Percentiles rank a stretch among this genome's conserved stretches.
phyloP scores from a whole-genome alignment of 2,329 filamentous ascomycete genomes.

The Fusarium sp. region DNA sequence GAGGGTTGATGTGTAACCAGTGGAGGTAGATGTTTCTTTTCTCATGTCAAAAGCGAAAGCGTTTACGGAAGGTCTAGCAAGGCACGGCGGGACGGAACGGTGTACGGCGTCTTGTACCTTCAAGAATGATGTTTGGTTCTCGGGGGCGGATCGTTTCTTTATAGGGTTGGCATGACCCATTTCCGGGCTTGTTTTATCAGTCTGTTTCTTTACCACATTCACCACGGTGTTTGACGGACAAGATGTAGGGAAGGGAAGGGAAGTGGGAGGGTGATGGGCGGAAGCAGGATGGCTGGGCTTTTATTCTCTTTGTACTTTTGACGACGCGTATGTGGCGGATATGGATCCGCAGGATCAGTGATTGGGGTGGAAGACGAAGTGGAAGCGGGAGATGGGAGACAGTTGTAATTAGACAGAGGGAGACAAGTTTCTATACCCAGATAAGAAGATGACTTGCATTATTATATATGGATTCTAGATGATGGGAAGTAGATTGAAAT shows the following conservation, averaged over 20 bases:
- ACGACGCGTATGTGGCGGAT: slow-evolving; percentile 49
- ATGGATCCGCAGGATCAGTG: slow-evolving; percentile 33
- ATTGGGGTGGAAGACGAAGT: slow-evolving; percentile 22
- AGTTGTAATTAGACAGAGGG: slow-evolving; percentile 50
- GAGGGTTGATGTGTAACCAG: slow-evolving; percentile 66
- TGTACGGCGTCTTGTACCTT: slow-evolving; percentile 45
- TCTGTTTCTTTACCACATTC: slow-evolving; percentile 27
- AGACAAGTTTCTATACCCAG: slow-evolving; percentile 44
- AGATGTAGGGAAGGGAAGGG: slow-evolving; percentile 16
- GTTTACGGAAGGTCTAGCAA: slow-evolving; percentile 31
- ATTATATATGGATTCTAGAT: slow-evolving; percentile 26
- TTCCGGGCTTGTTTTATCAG: slow-evolving; percentile 30
- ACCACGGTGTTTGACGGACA: slow-evolving; percentile 32
- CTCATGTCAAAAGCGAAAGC: slow-evolving; percentile 44
- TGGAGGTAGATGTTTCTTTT: slow-evolving; percentile 22
- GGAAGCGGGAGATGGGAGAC: slow-evolving; percentile 26
- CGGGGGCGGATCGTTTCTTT: slow-evolving; percentile 34
- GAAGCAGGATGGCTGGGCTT: slow-evolving; percentile 31
- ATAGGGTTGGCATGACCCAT: slow-evolving; percentile 35
- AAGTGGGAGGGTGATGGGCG: slow-evolving; percentile 7
- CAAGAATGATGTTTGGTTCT: slow-evolving; percentile 42
- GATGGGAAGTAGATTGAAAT: background rate
- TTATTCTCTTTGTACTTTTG: slow-evolving; percentile 42
- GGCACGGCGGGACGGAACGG: slow-evolving; percentile 39
- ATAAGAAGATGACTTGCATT: slow-evolving; percentile 40